phyloP scores from a whole-genome alignment of 2,329 filamentous ascomycete species.

The Helotiales sp. region DNA sequence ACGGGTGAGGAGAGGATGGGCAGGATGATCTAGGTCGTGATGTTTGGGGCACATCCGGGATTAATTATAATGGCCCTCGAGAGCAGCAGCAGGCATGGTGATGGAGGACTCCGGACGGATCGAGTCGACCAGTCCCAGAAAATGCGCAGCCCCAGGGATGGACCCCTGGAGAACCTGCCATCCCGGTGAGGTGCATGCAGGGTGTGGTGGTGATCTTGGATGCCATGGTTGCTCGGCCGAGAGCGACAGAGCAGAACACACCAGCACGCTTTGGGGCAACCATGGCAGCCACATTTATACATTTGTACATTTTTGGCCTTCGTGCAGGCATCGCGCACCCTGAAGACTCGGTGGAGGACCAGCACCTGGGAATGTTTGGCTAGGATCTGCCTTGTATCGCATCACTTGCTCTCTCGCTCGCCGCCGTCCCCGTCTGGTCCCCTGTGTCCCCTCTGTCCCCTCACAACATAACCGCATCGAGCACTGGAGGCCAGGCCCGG shows the following conservation, averaged over 20 bases:
- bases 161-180: neutral
- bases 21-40: neutral
- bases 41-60: neutral
- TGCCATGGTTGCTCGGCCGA: neutral
- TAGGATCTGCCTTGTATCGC: neutral
- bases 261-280: too few relatives aligned
- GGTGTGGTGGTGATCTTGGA: neutral
- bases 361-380: neutral
- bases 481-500: neutral
- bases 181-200: too few relatives aligned
- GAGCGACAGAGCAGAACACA: too few relatives aligned
- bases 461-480: neutral
- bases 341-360: too few relatives aligned
- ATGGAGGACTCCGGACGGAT: neutral
- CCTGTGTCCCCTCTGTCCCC: neutral
- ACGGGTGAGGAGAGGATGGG: too few relatives aligned
- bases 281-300: neutral
- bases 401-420: neutral
- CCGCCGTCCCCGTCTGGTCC: neutral
- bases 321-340: too few relatives aligned
- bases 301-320: neutral
- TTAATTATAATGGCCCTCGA: constrained; percentile 2
- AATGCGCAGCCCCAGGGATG: neutral
- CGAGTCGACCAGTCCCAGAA: neutral
- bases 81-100: neutral